These are phyloP conservation scores for Hygrophila difformis DNA, from an alignment of 257 asterid species.

Conservation along the genomic window DNA sequence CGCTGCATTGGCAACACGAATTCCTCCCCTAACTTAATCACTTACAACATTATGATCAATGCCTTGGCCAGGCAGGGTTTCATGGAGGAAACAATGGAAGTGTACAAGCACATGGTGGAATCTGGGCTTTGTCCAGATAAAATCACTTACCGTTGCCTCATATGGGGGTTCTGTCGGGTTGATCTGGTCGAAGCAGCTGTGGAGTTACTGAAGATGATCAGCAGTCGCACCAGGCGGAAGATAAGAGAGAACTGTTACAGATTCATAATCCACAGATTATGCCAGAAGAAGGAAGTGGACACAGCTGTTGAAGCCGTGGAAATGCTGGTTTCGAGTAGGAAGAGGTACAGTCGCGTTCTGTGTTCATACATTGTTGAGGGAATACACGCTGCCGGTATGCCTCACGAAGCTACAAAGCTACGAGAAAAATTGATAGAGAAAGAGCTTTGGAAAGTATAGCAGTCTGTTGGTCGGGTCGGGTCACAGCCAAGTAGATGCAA, in stretches of 20 bases:
- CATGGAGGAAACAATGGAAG: conserved; percentile 63
- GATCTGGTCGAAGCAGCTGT: conserved; percentile 73
- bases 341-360: conserved; percentile 18
- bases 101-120: conserved; percentile 51
- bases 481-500: no score
- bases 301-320: conserved; percentile 47
- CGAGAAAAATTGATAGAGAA: conserved; percentile 42
- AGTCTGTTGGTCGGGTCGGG: no score
- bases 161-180: conserved; percentile 75
- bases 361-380: conserved; percentile 45
- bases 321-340: conserved; percentile 40
- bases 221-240: conserved; percentile 24
- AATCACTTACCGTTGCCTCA: conserved; percentile 64
- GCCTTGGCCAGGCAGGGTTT: conserved; percentile 64
- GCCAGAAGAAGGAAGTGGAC: conserved; percentile 51
- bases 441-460: conserved; percentile 21
- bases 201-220: conserved; percentile 45
- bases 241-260: conserved; percentile 73
- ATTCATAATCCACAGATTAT: conserved; percentile 51
- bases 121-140: conserved; percentile 64
- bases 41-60: conserved; percentile 73
- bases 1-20: conserved; percentile 26
- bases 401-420: conserved; percentile 49
- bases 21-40: conserved; percentile 51
- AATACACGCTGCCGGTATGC: conserved; percentile 58